Conservation (phyloP, 331 rosid genomes). For the Phaseolus coccineus region DNA sequence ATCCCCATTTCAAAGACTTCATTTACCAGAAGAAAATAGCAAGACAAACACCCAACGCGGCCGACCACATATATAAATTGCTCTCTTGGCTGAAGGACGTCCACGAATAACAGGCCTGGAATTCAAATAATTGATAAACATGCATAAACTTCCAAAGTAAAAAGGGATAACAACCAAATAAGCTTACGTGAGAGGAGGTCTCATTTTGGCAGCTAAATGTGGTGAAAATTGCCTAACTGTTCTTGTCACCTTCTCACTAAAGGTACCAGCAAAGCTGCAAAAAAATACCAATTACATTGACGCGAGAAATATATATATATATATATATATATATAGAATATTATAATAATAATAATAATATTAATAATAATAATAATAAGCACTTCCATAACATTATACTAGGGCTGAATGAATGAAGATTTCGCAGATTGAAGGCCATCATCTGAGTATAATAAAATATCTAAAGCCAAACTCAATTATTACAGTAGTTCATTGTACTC, state of each 20-base stretch:
- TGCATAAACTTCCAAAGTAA: slow-evolving; percentile 13
- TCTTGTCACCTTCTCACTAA: slow-evolving; percentile 86
- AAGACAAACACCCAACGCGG: slow-evolving; percentile 91
- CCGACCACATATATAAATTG: slow-evolving; percentile 83
- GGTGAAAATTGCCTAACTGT: slow-evolving; percentile 90
- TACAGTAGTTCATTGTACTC: neutral
- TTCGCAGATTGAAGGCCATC: neutral
- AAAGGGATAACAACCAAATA: slow-evolving; percentile 35
- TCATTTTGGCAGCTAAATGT: slow-evolving; percentile 93
- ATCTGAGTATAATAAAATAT: neutral
- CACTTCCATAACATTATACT: slow-evolving; percentile 14
- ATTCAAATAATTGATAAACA: slow-evolving; percentile 41
- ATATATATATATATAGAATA: neutral
- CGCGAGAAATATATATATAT: neutral
- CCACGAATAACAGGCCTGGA: slow-evolving; percentile 98
- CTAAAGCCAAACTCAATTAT: neutral
- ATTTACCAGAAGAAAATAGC: slow-evolving; percentile 76
- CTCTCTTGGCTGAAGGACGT: slow-evolving; percentile 88
- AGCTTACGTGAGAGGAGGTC: slow-evolving; percentile 93
- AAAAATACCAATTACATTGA: slow-evolving; percentile 39
- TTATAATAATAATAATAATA: too few species aligned
- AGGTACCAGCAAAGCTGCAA: slow-evolving; percentile 93
- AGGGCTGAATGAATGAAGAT: slow-evolving; percentile 11
- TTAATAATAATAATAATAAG: too few species aligned
- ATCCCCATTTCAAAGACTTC: slow-evolving; percentile 17